phyloP scores from a whole-genome alignment of 768 basidiomycete species.

The Mycena epipterygia region DNA sequence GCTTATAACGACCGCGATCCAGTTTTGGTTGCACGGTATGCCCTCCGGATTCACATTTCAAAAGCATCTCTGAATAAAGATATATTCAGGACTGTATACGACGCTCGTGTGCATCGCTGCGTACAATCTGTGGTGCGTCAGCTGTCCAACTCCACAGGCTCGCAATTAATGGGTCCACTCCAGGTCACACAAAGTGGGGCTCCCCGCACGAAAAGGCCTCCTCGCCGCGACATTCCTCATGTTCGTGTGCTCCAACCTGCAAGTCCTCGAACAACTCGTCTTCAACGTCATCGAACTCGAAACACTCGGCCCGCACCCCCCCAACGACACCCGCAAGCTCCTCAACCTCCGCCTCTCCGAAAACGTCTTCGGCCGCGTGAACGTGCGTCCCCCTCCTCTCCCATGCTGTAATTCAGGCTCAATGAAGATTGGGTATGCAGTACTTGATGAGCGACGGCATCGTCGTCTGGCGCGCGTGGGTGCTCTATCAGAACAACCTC shows the following conservation, averaged over 20 bases:
- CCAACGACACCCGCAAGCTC: neutral
- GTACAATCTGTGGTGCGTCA: constrained; percentile 20
- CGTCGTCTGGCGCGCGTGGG: constrained; percentile 40
- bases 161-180: neutral
- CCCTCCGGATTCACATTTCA: neutral
- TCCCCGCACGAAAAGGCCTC: constrained; percentile 6
- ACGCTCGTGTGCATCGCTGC: constrained; percentile 14
- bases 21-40: constrained; percentile 28
- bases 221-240: constrained; percentile 18
- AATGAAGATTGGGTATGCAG: no score
- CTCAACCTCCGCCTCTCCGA: constrained; percentile 22
- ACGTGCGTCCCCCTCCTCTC: neutral
- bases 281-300: constrained; percentile 12
- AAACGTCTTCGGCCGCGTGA: constrained; percentile 21
- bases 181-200: neutral
- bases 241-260: constrained; percentile 23
- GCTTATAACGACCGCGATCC: constrained; percentile 26
- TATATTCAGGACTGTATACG: constrained; percentile 22
- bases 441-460: constrained; percentile 39
- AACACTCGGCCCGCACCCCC: constrained; percentile 6
- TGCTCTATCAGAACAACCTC: constrained; percentile 31
- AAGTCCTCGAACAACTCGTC: constrained; percentile 25
- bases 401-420: neutral
- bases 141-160: neutral
- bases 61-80: neutral